Base-by-base conservation (phyloP, 768 basidiomycete species). In the Suillus tomentosus region DNA sequence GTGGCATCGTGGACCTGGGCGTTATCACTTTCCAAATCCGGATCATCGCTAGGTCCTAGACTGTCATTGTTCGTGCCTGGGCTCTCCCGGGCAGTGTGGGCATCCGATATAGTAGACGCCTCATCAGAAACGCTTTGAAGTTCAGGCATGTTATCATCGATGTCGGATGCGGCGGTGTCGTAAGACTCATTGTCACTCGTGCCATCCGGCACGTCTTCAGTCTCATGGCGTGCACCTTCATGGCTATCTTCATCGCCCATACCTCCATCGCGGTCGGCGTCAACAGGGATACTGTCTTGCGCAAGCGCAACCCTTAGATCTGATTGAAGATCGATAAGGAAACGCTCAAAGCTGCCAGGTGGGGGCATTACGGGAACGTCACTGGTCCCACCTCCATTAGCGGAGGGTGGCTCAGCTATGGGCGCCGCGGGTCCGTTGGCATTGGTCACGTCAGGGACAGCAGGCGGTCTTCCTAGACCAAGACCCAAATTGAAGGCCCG, bases 331-430 rank as follows among this genome's bases (percentile, higher is more conserved):
- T 94, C 91, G 53, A 91, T 77, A 67, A 94, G 77, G 79, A 94
- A 94, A 36, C 90, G 82, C 71, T 94, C 92, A 69, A 94, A 94
- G 69, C 87, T 88, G 64, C 87, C 88, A 69, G 89, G 89, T 0
- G 80, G 76, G 9, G 84, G 82, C 14, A 74, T 65, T 0, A 72
- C 15, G 10, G 57, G 57, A 42, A 58, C 57, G 1, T 58, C 57
- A 31, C 40, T 31, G 60, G 5, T 68, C n/a, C 36, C 65, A 22
- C 59, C 58, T 59, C 65, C 67, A 36, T 48, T 34, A 6, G 5
- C 31, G 22, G 22, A 37, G 45, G 15, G n/a, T 19, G 34, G n/a
- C 27, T 45, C 61, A 9, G 50, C 19, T 6, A 24, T 19, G 13
- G 65, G 45, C 7, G 48, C 31, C 17, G 64, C 5, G 15, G 57